Base-by-base conservation (phyloP, 2,329 filamentous ascomycete genomes). In the Rosellinia necatrix region DNA sequence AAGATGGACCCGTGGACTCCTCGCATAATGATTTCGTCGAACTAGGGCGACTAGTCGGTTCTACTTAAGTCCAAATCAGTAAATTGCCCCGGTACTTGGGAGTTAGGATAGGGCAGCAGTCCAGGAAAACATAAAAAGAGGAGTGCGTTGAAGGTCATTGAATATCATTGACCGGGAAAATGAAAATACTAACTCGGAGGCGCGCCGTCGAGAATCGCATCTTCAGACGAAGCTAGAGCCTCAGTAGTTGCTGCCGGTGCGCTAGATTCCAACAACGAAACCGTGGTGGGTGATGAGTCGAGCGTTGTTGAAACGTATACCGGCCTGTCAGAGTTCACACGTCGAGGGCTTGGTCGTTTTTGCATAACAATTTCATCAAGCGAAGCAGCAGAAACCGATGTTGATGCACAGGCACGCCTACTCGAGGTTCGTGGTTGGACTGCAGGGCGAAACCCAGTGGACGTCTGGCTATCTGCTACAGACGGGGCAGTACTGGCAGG, bases 281-380 rank as follows among this genome's bases (percentile, higher is more conserved):
- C 10, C 15, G 22, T 21, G 15, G 8, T 37, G 4, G 38, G 22
- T 9, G 10, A 21, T 21, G 9, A 19, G 7, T 24, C 37, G 2
- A 24, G 24, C 32, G 9, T 5, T 19, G 22, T 25, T 8, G 5
- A 19, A 6, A 19, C 41, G 3, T 40, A 19, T 27, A 6, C 6
- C 30, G 17, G 27, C 37, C 41, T 34, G 13, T 57, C 47, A 35
- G 51, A 24, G 17, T 46, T 25, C 40, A 49, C 19, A 30, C 22
- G 22, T 24, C 15, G 22, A 9, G 46, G 43, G 25, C 22, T 34
- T 13, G 40, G 35, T 15, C 51, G 46, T n/a, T 49, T 53, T 30
- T 57, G 60, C 64, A 66, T 66, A 9, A 68, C 37, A 29, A 69
- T 44, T 22, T 67, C 61, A 42, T 67, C 56, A 17, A 67, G 47